Evolutionary conservation across 306 rosid species (phyloP).

Genomic region (Betula pendula): DNA sequence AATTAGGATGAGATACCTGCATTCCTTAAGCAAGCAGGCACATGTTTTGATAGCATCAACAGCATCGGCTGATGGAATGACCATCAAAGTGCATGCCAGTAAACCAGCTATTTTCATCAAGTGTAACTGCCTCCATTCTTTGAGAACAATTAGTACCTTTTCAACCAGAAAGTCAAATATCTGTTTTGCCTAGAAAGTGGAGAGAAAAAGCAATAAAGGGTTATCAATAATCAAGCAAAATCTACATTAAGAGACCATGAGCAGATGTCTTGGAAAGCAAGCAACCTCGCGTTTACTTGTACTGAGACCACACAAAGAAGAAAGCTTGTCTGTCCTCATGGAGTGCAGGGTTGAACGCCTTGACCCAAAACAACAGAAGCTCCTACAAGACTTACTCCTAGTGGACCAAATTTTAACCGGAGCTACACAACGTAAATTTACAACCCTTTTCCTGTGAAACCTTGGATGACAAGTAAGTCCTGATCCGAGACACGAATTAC

Average conservation of each 20-base stretch:
- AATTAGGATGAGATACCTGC: slow-evolving; percentile 57
- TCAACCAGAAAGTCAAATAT: slow-evolving; percentile 25
- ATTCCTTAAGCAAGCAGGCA: slow-evolving; percentile 86
- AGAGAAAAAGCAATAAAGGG: neutral
- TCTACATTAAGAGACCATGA: slow-evolving; percentile 13
- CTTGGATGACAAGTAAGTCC: slow-evolving; percentile 32
- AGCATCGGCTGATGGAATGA: slow-evolving; percentile 78
- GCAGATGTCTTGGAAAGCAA: slow-evolving; percentile 23
- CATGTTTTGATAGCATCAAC: slow-evolving; percentile 95
- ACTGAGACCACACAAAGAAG: slow-evolving; percentile 21
- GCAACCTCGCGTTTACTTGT: slow-evolving; percentile 46
- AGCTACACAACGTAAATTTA: slow-evolving; percentile 34
- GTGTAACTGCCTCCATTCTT: slow-evolving; percentile 55
- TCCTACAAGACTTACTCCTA: slow-evolving; percentile 37
- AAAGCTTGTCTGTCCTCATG: slow-evolving; percentile 30
- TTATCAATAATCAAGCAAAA: neutral
- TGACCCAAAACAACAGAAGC: slow-evolving; percentile 30
- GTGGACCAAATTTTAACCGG: slow-evolving; percentile 40
- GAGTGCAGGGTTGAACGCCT: slow-evolving; percentile 28
- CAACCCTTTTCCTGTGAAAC: slow-evolving; percentile 40
- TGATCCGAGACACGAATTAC: slow-evolving; percentile 32
- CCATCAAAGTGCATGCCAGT: slow-evolving; percentile 52
- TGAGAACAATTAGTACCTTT: slow-evolving; percentile 30
- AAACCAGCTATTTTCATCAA: slow-evolving; percentile 47
- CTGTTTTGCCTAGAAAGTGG: slow-evolving; percentile 29